Conservation (phyloP, 768 basidiomycete species). For the Pleurotus giganteus region DNA sequence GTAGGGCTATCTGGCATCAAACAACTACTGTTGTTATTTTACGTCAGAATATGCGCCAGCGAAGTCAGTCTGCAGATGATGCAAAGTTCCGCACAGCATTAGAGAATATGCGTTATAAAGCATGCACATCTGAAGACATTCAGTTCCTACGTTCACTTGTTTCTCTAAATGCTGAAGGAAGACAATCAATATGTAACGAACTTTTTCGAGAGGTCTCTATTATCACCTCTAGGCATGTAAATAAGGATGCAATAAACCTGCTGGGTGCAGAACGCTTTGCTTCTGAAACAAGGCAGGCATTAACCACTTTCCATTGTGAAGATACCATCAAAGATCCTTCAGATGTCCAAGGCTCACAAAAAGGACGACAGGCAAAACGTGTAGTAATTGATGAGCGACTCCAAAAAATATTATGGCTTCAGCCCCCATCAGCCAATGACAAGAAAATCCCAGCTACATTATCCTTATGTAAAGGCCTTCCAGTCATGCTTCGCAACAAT, state of each 20-base stretch:
- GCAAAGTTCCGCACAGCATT: slow-evolving; percentile 15
- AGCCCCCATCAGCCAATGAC: slow-evolving; percentile 21
- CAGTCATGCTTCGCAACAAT: too few relatives aligned
- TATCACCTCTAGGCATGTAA: slow-evolving; percentile 34
- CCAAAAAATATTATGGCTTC: slow-evolving; percentile 20
- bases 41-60: slow-evolving; percentile 30
- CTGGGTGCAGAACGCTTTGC: slow-evolving; percentile 30
- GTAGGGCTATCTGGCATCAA: too few relatives aligned
- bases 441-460: slow-evolving; percentile 26
- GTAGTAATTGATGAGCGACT: slow-evolving; percentile 5
- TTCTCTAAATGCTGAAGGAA: slow-evolving; percentile 3
- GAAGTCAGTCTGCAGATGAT: slow-evolving; percentile 12
- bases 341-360: not conserved
- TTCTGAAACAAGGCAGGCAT: slow-evolving; percentile 21
- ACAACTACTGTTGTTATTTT: slow-evolving; percentile 30
- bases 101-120: too few relatives aligned
- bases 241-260: slow-evolving; percentile 36
- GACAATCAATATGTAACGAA: slow-evolving; percentile 12
- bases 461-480: slow-evolving; percentile 25
- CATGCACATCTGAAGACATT: slow-evolving; percentile 35
- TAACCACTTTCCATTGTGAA: slow-evolving; percentile 24
- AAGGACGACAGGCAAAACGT: not conserved
- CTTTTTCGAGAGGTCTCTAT: slow-evolving; percentile 33
- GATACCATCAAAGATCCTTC: slow-evolving; percentile 13
- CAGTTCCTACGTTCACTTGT: slow-evolving; percentile 27